Base-by-base conservation (phyloP, 352 stramenopile genomes). In the Globisporangium abappressorium region DNA sequence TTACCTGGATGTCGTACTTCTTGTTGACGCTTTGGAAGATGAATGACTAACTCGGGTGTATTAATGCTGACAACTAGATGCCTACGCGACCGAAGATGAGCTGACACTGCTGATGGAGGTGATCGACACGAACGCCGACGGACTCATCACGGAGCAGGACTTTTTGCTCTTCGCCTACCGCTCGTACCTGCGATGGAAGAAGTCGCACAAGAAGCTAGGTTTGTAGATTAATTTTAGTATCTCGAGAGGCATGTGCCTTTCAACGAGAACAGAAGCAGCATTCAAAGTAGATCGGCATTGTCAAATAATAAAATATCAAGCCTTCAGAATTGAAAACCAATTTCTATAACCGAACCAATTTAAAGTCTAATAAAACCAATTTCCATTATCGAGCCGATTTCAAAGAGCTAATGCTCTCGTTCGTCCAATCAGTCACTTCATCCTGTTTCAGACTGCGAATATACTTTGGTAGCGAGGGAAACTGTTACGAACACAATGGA, bases 81-180 rank as follows among this genome's bases (percentile, higher is more conserved):
- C 87, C 22, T 94, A 94, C 63, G 87, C 87, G 49, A 93, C 87
- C 1, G 80, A 93, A 69, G 87, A 94, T 43, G 87, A 94, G 72
- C 71, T 94, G 24, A 80, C 80, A 68, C 74, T 92, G 59, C 70
- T 94, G 20, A 82, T 94, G 72, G 87, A 92, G 54, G 77, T 90
- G 28, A 84, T 94, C 70, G 87, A 94, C 76, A 83, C 77, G 71
- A 88, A 94, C 63, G 78, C 77, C 63, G 87, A 94, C 66, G 85
- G 75, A 3, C 77, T 91, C 64, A 89, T 94, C 55, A 91, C 83
- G 3, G 77, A 82, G 65, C 82, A 91, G 70, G 87, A 94, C 76
- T 94, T 93, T 62, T 70, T 94, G 69, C 79, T 90, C 33, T 94
- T 94, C 57, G 87, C 87, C 14, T 91, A 91, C 74, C 83, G 87